These are phyloP conservation scores for Dendrobium nobile DNA, from an alignment of 106 monocot genomes.

Conservation along the genomic window DNA sequence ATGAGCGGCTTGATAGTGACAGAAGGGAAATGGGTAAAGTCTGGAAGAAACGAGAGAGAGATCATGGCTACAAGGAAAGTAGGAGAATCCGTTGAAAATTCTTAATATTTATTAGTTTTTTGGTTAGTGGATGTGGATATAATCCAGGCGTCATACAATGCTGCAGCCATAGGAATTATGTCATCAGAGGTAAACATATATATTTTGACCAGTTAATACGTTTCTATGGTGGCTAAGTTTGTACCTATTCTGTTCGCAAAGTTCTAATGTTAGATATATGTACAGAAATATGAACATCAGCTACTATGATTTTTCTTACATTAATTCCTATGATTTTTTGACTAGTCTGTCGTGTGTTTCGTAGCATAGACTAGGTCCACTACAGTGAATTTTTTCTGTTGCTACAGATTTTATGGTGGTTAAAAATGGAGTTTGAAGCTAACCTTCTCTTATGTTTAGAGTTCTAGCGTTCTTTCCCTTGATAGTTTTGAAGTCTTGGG, in stretches of 20 bases:
- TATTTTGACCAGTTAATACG: neutral
- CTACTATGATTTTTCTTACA: too few species aligned
- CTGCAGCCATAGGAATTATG: neutral
- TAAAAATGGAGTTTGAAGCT: neutral
- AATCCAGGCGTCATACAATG: neutral
- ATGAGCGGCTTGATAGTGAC: neutral
- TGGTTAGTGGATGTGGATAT: neutral
- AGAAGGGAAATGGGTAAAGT: neutral
- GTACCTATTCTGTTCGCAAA: neutral
- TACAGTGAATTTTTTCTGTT: neutral
- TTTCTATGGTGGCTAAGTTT: neutral
- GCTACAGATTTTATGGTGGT: neutral
- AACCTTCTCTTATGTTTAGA: neutral
- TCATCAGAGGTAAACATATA: slow-evolving; percentile 3
- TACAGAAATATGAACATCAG: neutral
- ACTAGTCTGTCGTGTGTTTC: neutral
- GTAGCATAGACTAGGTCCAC: neutral
- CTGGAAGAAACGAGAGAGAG: neutral
- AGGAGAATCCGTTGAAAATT: neutral
- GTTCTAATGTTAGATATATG: neutral
- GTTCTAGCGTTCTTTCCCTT: neutral
- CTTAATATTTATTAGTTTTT: neutral
- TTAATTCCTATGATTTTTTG: too few species aligned
- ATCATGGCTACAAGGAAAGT: neutral
- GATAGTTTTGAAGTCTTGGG: neutral